Conservation (phyloP, 1,284 basidiomycete genomes). For the Rhodotorula mucilaginosa region DNA sequence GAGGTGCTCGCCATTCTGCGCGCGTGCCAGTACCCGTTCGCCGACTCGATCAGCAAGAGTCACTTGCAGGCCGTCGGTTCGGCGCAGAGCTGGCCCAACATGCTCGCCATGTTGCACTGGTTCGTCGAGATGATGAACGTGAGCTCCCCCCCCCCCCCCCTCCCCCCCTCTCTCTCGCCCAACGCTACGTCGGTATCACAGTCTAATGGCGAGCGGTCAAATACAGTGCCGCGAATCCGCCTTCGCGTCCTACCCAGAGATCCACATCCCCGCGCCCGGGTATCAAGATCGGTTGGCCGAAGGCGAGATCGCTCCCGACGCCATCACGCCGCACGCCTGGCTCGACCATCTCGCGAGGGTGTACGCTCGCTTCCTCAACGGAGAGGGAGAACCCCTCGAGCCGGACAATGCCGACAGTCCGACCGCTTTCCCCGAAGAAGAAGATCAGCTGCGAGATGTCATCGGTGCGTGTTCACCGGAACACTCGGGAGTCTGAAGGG, state of each 20-base stretch:
- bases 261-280: slow-evolving; percentile 37
- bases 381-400: slow-evolving; percentile 31
- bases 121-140: slow-evolving; percentile 44
- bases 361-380: slow-evolving; percentile 40
- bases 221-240: slow-evolving; percentile 30
- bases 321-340: slow-evolving; percentile 39
- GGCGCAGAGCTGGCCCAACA: slow-evolving; percentile 45
- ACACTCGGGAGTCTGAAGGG: no score
- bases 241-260: slow-evolving; percentile 32
- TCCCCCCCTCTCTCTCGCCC: no score
- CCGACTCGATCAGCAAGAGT: slow-evolving; percentile 43
- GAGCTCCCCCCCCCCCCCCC: neutral
- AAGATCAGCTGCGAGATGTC: slow-evolving; percentile 14
- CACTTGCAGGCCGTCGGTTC: slow-evolving; percentile 45
- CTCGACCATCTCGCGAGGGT: slow-evolving; percentile 32
- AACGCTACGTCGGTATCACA: no score
- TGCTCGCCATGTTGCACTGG: slow-evolving; percentile 48
- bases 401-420: neutral
- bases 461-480: slow-evolving; percentile 19
- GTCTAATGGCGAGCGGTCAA: no score
- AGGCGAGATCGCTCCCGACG: slow-evolving; percentile 14
- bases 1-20: slow-evolving; percentile 40
- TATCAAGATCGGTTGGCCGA: neutral
- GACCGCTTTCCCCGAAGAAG: slow-evolving; percentile 8
- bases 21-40: slow-evolving; percentile 43